phyloP scores from a whole-genome alignment of 192 early-diverging fungal species.

The Rhizophagus clarus region DNA sequence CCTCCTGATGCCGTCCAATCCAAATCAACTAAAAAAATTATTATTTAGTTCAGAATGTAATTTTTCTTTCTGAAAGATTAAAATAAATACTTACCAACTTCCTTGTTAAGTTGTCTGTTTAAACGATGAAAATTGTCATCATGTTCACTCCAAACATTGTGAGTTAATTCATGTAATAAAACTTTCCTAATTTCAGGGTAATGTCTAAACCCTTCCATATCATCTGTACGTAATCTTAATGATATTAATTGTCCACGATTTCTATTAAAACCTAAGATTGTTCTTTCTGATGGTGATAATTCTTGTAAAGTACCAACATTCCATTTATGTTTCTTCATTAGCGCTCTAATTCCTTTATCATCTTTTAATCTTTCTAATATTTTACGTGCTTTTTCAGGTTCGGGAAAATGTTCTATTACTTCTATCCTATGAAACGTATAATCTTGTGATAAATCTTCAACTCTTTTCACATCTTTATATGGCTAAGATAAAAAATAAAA shows the following conservation, averaged over 20 bases:
- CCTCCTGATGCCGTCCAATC: slow-evolving; percentile 53
- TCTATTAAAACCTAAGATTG: slow-evolving; percentile 70
- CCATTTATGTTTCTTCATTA: slow-evolving; percentile 67
- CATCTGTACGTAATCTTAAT: slow-evolving; percentile 75
- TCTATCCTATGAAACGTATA: slow-evolving; percentile 64
- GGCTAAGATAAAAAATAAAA: slow-evolving; percentile 8
- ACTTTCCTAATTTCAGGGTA: slow-evolving; percentile 69
- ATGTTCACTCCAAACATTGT: slow-evolving; percentile 73
- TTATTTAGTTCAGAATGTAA: not conserved
- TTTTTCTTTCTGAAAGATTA: not conserved
- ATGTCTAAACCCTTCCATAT: slow-evolving; percentile 73
- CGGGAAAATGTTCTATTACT: slow-evolving; percentile 58
- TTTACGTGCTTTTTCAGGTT: slow-evolving; percentile 52
- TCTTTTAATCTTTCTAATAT: slow-evolving; percentile 68
- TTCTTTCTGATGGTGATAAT: slow-evolving; percentile 65
- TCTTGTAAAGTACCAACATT: slow-evolving; percentile 67
- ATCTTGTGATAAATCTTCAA: slow-evolving; percentile 22
- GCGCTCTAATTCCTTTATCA: slow-evolving; percentile 60
- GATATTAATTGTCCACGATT: slow-evolving; percentile 76
- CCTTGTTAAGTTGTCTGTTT: slow-evolving; percentile 72
- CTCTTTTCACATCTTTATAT: slow-evolving; percentile 21
- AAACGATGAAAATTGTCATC: slow-evolving; percentile 73
- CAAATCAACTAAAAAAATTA: slow-evolving; percentile 33
- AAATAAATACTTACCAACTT: slow-evolving; percentile 44
- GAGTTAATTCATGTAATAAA: slow-evolving; percentile 77